Conservation (phyloP, 2,329 filamentous ascomycete genomes). For the Fusarium sp. region DNA sequence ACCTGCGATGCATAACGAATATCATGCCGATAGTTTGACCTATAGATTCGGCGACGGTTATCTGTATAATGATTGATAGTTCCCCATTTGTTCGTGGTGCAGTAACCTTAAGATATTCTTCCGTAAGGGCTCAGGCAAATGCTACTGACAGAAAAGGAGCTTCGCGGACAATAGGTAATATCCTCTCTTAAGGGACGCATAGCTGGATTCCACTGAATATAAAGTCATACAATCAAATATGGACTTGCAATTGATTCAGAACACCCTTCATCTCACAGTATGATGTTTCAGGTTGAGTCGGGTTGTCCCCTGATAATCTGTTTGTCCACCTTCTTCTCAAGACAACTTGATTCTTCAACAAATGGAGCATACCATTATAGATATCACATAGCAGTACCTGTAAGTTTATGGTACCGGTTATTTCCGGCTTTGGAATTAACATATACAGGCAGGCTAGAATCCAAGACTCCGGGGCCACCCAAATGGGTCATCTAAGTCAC, state of each 20-base stretch:
- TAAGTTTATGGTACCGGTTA: neutral
- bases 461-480: neutral
- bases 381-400: neutral
- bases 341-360: neutral
- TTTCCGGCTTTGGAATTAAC: neutral
- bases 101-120: neutral
- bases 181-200: too few relatives aligned
- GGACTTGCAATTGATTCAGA: neutral
- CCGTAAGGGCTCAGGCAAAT: neutral
- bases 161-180: neutral
- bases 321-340: neutral
- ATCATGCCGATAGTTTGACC: too few relatives aligned
- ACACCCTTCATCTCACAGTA: neutral
- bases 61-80: neutral
- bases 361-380: accelerated
- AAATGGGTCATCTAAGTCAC: slow-evolving; percentile 25
- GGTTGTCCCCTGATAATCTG: neutral
- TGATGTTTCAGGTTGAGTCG: neutral
- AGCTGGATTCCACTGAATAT: neutral
- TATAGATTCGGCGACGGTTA: too few relatives aligned
- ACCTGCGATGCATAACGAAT: too few relatives aligned
- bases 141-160: neutral
- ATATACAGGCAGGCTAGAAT: slow-evolving; percentile 6
- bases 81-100: too few relatives aligned
- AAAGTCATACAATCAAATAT: neutral